Evolutionary conservation across 2,329 filamentous ascomycete species (phyloP).

Genomic region (Neofusicoccum kwambonambiense): DNA sequence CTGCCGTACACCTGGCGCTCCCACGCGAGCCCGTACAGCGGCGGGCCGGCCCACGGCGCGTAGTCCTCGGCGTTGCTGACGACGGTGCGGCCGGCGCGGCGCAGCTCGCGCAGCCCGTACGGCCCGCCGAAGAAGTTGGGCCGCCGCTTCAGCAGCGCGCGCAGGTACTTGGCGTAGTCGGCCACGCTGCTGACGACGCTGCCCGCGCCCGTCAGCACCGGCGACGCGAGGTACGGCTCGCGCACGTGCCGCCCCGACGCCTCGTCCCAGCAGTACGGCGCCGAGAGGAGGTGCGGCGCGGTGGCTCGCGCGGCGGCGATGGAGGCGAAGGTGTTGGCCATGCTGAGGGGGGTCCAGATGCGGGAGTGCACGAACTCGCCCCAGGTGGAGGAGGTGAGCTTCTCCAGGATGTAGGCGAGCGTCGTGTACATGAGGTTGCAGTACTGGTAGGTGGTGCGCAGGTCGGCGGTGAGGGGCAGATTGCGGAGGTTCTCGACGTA

Average conservation of each 20-base stretch:
- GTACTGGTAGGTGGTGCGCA: slow-evolving; percentile 49
- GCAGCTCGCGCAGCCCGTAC: neutral
- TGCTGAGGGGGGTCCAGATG: slow-evolving; percentile 43
- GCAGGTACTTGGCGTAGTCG: slow-evolving; percentile 29
- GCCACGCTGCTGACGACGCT: slow-evolving; percentile 24
- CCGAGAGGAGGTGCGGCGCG: slow-evolving; percentile 16
- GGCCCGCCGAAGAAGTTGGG: slow-evolving; percentile 3
- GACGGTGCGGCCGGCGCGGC: neutral
- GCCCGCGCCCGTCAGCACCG: slow-evolving; percentile 28
- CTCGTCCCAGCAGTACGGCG: slow-evolving; percentile 23
- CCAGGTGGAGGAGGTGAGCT: slow-evolving; percentile 37
- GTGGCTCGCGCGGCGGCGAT: slow-evolving; percentile 32
- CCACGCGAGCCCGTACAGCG: slow-evolving; percentile 11
- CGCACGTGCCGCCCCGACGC: neutral
- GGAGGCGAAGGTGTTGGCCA: slow-evolving; percentile 41
- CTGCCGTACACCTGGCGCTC: neutral
- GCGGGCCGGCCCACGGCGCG: neutral
- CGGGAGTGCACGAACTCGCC: slow-evolving; percentile 32
- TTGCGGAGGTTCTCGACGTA: slow-evolving; percentile 44
- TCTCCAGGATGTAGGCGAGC: slow-evolving; percentile 48
- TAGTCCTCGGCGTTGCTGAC: neutral
- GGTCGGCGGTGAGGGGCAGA: slow-evolving; percentile 40
- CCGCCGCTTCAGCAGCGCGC: slow-evolving; percentile 23
- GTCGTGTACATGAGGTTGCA: slow-evolving; percentile 55
- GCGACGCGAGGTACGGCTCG: slow-evolving; percentile 19